A percentile compares a stretch with the other conserved stretches of the same genome.
phyloP scores from a whole-genome alignment of 352 stramenopile genomes.

The Pythium biforme region DNA sequence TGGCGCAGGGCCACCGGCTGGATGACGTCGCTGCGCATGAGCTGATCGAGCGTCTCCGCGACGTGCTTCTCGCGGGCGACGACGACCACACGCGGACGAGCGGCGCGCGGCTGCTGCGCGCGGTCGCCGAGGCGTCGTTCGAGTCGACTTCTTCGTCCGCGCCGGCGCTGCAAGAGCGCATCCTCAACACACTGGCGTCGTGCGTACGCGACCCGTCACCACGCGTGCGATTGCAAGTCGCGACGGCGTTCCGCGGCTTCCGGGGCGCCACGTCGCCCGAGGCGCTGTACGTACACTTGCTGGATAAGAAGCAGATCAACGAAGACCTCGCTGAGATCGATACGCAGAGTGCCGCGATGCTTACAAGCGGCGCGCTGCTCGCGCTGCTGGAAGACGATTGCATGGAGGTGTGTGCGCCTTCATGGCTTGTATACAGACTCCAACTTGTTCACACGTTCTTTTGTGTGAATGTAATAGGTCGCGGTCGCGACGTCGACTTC shows the following conservation, averaged over 20 bases:
- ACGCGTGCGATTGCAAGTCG: slow-evolving; percentile 40
- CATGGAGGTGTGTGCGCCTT: slow-evolving; percentile 25
- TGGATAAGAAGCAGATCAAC: slow-evolving; percentile 54
- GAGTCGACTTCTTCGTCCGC: not conserved
- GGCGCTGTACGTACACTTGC: slow-evolving; percentile 36
- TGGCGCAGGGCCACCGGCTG: slow-evolving; percentile 37
- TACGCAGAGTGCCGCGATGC: slow-evolving; percentile 50
- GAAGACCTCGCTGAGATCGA: slow-evolving; percentile 40
- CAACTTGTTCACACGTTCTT: not conserved
- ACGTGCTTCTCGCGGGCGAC: slow-evolving; percentile 23
- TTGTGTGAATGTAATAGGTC: slow-evolving; percentile 24
- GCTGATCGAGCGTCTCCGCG: slow-evolving; percentile 38
- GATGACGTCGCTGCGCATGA: not conserved
- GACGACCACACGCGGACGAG: slow-evolving; percentile 6
- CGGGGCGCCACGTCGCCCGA: not conserved
- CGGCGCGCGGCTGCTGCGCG: slow-evolving; percentile 7
- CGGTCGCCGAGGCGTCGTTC: slow-evolving; percentile 4
- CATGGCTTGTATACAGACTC: not conserved
- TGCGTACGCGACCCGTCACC: slow-evolving; percentile 27
- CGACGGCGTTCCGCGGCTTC: slow-evolving; percentile 33
- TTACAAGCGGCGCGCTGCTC: slow-evolving; percentile 58
- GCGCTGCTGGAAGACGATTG: slow-evolving; percentile 58
- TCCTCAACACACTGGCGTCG: slow-evolving; percentile 8
- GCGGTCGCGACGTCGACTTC: slow-evolving; percentile 46
- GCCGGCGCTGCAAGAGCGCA: not conserved